Evolutionary conservation across 495 filamentous ascomycete species (phyloP).

Genomic region (Hypoxylon fuscum): DNA sequence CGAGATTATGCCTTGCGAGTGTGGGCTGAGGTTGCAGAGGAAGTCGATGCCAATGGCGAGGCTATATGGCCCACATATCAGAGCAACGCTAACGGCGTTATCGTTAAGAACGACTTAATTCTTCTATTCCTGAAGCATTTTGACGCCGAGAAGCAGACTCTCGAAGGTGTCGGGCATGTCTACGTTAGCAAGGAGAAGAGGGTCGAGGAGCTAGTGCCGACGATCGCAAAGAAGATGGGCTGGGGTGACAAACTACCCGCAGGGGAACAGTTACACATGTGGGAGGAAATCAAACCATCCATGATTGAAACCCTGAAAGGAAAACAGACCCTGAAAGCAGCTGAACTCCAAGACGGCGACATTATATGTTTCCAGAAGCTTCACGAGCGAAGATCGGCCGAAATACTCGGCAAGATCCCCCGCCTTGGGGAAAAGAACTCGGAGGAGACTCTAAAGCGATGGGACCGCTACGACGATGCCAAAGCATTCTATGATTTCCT

Average conservation of each 20-base stretch:
- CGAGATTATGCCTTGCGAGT: constrained; percentile 79
- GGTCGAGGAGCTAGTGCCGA: constrained; percentile 82
- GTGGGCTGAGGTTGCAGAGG: constrained; percentile 82
- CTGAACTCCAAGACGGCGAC: constrained; percentile 96
- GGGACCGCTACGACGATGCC: constrained; percentile 68
- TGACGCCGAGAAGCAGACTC: constrained; percentile 75
- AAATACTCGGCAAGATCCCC: constrained; percentile 43
- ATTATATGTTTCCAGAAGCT: constrained; percentile 91
- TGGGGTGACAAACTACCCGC: constrained; percentile 71
- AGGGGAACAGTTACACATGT: constrained; percentile 71
- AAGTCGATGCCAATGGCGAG: constrained; percentile 68
- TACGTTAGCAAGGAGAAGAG: constrained; percentile 89
- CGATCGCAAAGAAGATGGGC: constrained; percentile 83
- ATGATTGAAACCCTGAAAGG: constrained; percentile 97
- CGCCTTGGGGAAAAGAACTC: constrained; percentile 39
- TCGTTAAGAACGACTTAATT: constrained; percentile 65
- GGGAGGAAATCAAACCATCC: constrained; percentile 95
- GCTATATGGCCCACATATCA: constrained; percentile 71
- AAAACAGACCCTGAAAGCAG: constrained; percentile 84
- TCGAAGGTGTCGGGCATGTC: constrained; percentile 79
- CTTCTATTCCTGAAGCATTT: constrained; percentile 94
- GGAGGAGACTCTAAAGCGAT: constrained; percentile 29
- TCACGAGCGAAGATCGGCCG: constrained; percentile 55
- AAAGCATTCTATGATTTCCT: constrained; percentile 92
- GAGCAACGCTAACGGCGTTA: constrained; percentile 55